Percentiles rank a stretch among this genome's conserved stretches.
Evolutionary conservation across 1,284 basidiomycete genomes (phyloP).

Genomic region (Cryptococcus sp.): DNA sequence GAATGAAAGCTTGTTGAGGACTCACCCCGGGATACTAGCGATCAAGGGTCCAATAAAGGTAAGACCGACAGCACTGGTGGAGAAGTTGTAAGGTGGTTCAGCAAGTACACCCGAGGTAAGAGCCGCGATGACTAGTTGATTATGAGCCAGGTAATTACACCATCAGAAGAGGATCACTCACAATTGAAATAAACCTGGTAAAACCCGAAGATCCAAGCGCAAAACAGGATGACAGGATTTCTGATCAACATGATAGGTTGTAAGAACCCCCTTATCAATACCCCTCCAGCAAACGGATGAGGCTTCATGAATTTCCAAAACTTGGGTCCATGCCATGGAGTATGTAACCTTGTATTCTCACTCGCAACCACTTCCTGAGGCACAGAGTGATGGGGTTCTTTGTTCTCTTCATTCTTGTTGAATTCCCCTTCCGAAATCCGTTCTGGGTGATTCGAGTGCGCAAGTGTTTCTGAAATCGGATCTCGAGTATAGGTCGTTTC

Average conservation of each 20-base stretch:
- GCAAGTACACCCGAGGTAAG: constrained; percentile 16
- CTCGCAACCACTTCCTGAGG: background rate
- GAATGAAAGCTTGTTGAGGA: background rate
- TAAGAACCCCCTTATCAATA: constrained; percentile 15
- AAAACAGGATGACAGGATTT: constrained; percentile 14
- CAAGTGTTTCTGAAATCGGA: background rate
- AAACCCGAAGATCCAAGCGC: constrained; percentile 13
- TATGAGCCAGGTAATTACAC: background rate
- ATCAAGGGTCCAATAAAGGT: constrained; percentile 19
- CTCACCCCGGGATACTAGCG: constrained; percentile 18
- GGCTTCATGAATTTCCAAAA: constrained; percentile 4
- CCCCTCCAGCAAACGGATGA: constrained; percentile 7
- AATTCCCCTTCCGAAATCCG: background rate
- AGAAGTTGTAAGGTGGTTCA: constrained; percentile 19
- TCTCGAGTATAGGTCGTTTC: constrained; percentile 24
- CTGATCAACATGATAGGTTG: constrained; percentile 11
- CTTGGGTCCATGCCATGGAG: constrained; percentile 14
- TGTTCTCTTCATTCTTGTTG: background rate
- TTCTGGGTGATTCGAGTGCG: background rate
- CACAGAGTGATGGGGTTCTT: background rate
- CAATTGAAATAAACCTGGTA: constrained; percentile 21
- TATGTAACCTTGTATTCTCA: background rate
- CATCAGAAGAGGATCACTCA: background rate
- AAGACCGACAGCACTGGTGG: constrained; percentile 15
- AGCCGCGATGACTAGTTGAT: constrained; percentile 13